phyloP scores from a whole-genome alignment of 2,329 filamentous ascomycete genomes.

The Monosporascus sp. region DNA sequence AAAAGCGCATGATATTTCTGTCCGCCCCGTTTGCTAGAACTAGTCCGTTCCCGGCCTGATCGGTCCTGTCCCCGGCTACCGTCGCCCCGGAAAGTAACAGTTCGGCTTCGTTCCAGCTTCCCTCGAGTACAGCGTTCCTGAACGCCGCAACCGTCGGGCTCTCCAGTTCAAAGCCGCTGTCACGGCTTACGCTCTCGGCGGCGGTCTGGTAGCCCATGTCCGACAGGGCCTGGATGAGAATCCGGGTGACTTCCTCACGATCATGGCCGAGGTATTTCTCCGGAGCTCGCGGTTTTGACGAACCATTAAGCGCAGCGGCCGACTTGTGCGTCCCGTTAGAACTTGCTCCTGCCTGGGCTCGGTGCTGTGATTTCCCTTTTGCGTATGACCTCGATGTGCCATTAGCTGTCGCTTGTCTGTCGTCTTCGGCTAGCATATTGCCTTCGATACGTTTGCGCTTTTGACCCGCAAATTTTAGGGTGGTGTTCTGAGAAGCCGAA shows the following conservation, averaged over 20 bases:
- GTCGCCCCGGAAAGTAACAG: constrained; percentile 60
- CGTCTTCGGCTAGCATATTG: constrained; percentile 61
- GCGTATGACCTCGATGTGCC: constrained; percentile 47
- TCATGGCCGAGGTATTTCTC: constrained; percentile 73
- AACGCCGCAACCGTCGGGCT: constrained; percentile 83
- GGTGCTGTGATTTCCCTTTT: constrained; percentile 51
- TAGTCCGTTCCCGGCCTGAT: constrained; percentile 50
- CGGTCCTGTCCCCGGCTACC: constrained; percentile 26
- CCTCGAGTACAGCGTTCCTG: constrained; percentile 70
- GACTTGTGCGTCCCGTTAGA: constrained; percentile 46
- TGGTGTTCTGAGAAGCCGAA: constrained; percentile 11
- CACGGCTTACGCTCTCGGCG: constrained; percentile 66
- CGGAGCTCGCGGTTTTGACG: constrained; percentile 30
- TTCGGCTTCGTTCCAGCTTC: constrained; percentile 84
- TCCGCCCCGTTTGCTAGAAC: constrained; percentile 72
- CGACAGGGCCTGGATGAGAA: constrained; percentile 83
- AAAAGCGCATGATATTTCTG: constrained; percentile 75
- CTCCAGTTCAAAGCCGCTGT: constrained; percentile 86
- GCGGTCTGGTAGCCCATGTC: constrained; percentile 83
- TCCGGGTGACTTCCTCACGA: constrained; percentile 85
- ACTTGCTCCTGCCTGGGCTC: constrained; percentile 31
- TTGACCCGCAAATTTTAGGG: constrained; percentile 32
- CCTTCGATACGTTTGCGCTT: constrained; percentile 54
- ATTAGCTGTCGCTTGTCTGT: constrained; percentile 44
- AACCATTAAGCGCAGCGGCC: constrained; percentile 49